phyloP scores from a whole-genome alignment of 2,329 filamentous ascomycete species.

The Moelleriella libera region DNA sequence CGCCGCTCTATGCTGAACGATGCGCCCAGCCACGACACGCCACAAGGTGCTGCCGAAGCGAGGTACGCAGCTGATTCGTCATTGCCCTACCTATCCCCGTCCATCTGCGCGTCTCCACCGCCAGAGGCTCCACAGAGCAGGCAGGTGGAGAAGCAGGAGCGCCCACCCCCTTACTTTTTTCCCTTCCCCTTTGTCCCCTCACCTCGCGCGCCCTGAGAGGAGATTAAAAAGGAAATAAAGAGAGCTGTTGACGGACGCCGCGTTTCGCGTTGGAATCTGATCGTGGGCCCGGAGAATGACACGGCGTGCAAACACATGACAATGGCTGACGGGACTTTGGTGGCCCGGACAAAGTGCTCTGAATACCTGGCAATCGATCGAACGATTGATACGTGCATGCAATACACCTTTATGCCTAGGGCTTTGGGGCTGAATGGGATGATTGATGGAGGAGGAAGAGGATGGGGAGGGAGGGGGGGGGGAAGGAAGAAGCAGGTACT shows the following conservation, averaged over 20 bases:
- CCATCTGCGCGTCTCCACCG: not conserved
- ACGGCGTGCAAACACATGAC: not conserved
- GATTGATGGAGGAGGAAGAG: no score
- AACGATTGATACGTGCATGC: no score
- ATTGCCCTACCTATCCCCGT: no score
- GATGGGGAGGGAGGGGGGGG: no score
- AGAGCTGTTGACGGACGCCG: not conserved
- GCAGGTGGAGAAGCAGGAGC: not conserved
- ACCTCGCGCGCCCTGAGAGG: not conserved
- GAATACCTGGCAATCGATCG: no score
- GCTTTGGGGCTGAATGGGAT: no score
- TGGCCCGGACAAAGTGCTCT: no score
- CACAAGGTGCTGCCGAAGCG: not conserved
- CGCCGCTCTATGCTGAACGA: not conserved
- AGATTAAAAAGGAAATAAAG: not conserved
- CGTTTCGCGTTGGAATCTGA: not conserved
- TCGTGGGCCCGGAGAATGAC: not conserved
- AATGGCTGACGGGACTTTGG: no score
- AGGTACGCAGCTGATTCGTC: not conserved
- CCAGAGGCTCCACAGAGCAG: not conserved
- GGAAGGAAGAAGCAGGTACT: no score
- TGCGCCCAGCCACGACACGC: not conserved
- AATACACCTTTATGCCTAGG: no score
- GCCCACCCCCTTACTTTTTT: not conserved
- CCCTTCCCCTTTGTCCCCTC: no score